These are phyloP conservation scores for Saprolegnia diclina DNA, from an alignment of 352 stramenopile genomes.

Conservation along the genomic window DNA sequence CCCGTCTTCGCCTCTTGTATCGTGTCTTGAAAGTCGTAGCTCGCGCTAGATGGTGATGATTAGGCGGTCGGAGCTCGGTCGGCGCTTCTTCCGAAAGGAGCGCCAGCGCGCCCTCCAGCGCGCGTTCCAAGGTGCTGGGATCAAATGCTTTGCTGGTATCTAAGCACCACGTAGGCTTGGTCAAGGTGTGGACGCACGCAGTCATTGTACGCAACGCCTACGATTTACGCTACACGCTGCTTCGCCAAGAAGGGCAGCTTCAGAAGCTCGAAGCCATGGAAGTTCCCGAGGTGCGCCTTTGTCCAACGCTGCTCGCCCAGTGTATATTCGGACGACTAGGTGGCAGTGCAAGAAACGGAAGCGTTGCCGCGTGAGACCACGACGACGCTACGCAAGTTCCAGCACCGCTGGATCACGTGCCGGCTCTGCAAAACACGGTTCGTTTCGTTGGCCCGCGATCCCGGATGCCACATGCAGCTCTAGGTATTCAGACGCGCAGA, in stretches of 20 bases:
- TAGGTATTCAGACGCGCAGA: conserved; percentile 60
- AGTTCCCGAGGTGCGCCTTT: not conserved
- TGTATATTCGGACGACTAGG: too few species aligned
- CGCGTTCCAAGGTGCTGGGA: conserved; percentile 16
- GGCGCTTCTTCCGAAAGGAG: conserved; percentile 16
- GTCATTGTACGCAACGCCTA: conserved; percentile 15
- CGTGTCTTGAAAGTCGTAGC: not conserved
- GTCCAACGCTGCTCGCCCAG: too few species aligned
- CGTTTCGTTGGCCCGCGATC: not conserved
- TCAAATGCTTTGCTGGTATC: too few species aligned
- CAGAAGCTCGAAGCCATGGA: not conserved
- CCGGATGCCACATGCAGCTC: not conserved
- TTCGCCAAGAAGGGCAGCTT: conserved; percentile 16
- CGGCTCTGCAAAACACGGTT: conserved; percentile 52
- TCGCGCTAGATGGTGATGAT: not conserved
- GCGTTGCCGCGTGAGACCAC: not conserved
- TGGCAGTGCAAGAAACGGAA: too few species aligned
- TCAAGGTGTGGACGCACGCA: conserved; percentile 22
- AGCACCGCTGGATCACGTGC: conserved; percentile 48
- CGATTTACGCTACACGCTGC: conserved; percentile 18
- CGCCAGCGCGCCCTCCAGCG: not conserved
- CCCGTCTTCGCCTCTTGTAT: conserved; percentile 20
- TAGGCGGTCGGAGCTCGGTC: conserved; percentile 22
- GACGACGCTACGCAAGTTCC: conserved; percentile 51
- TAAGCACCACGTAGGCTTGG: conserved; percentile 13